Percentiles rank a stretch among this genome's conserved stretches.
These are phyloP conservation scores for Eutypa lata DNA, from an alignment of 2,329 filamentous ascomycete species.

Conservation along the genomic window DNA sequence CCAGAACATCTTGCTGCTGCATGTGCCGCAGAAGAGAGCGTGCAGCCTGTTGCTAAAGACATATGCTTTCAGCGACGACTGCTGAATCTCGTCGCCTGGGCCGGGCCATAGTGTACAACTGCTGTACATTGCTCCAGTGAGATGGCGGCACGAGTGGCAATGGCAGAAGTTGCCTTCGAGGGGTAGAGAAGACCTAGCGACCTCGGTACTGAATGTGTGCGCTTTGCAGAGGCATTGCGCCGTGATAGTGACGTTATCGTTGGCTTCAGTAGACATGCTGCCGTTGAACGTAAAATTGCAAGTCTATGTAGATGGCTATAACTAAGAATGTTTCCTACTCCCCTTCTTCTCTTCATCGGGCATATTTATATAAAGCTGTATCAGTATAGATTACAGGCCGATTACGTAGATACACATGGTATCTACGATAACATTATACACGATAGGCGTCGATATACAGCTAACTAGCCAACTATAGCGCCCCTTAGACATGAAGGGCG, in stretches of 20 bases:
- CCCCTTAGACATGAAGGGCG: not conserved
- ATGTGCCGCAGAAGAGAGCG: slow-evolving; percentile 40
- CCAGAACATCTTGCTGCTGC: slow-evolving; percentile 43
- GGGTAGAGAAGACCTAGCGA: slow-evolving; percentile 35
- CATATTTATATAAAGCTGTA: not conserved
- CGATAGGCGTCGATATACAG: no score
- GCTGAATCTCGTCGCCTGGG: slow-evolving; percentile 24
- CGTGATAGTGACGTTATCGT: slow-evolving; percentile 17
- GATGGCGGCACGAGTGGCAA: slow-evolving; percentile 47
- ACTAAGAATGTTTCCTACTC: not conserved
- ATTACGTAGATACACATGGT: no score
- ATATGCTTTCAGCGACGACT: slow-evolving; percentile 32
- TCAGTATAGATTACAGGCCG: not conserved
- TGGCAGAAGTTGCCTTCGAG: slow-evolving; percentile 42
- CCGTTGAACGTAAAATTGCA: not conserved
- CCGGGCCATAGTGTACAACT: slow-evolving; percentile 35
- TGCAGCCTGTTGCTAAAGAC: slow-evolving; percentile 30
- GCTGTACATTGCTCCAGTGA: slow-evolving; percentile 40
- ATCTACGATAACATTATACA: no score
- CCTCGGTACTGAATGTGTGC: slow-evolving; percentile 34
- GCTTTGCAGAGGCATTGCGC: slow-evolving; percentile 44
- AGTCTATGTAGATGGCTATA: not conserved
- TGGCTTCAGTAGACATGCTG: not conserved
- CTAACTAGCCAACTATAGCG: no score
- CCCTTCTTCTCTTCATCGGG: not conserved